Evolutionary conservation across 257 asterid species (phyloP).

Genomic region (Datura wrightii): DNA sequence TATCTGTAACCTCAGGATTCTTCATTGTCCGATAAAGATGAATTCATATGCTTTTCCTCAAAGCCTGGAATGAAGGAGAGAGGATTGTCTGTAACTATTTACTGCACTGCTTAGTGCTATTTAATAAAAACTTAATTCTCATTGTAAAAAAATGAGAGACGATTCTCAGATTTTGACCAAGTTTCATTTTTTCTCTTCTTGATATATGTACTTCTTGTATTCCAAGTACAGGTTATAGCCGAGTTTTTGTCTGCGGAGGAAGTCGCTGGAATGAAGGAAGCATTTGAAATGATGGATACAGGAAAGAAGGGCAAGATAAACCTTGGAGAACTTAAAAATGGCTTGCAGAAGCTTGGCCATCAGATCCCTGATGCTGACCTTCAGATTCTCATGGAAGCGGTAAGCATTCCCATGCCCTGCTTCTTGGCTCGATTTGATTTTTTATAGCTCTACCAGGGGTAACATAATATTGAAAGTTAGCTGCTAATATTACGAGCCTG

Average conservation of each 20-base stretch:
- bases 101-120: background rate
- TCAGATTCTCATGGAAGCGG: conserved; percentile 72
- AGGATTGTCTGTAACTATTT: background rate
- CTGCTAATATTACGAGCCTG: background rate
- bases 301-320: conserved; percentile 56
- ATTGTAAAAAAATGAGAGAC: background rate
- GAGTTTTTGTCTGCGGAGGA: conserved; percentile 76
- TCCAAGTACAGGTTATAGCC: conserved; percentile 57
- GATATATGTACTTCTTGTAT: conserved; percentile 27
- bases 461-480: conserved; percentile 3
- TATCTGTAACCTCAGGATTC: background rate
- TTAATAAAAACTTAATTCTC: background rate
- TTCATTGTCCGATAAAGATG: background rate
- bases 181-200: background rate
- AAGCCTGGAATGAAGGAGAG: background rate
- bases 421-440: background rate
- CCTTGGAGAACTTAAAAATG: conserved; percentile 55
- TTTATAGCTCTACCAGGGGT: background rate
- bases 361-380: conserved; percentile 57
- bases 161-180: background rate
- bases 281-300: conserved; percentile 59
- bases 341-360: conserved; percentile 67
- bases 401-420: conserved; percentile 38
- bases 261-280: conserved; percentile 71
- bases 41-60: background rate